Evolutionary conservation across 495 filamentous ascomycete species (phyloP), one percentile per base, ranked within the genome.

Genomic region (Penicillium taxi): DNA sequence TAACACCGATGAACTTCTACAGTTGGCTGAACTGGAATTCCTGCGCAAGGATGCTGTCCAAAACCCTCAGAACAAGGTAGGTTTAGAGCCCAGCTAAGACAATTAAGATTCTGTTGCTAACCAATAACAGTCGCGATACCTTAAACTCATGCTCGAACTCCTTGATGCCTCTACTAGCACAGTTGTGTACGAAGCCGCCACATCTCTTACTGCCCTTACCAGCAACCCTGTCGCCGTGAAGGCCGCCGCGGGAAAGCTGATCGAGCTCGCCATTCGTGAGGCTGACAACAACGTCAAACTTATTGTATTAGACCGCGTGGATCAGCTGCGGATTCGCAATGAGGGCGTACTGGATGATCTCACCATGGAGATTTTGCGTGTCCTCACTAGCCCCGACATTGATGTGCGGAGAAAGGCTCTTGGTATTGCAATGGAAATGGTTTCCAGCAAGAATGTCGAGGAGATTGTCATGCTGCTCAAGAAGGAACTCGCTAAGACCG

Each of bases 281-380:
- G 82, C 91, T 3, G 91, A 98, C 55, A 98, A 98, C 69, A 98
- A 98, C 53, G 93, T 98, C 39, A 98, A 96, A 65, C 80, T 96
- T 19, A 96, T 98, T 50, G 93, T 96, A 13, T 70, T 98, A 26
- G 93, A 96, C 47, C 85, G 88, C 25, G 90, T 99, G 19, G 84
- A 96, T 52, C 82, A 93, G 47, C 67, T 99, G 35, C 75, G 93
- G 44, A 77, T 84, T 52, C 85, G 86, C 63, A 96, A 96, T 51
- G 84, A 91, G 51, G 91, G 93, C 39, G 77, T 96, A 32, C 61
- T 99, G 39, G 90, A 96, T 56, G 91, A 96, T 48, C 67, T 96
- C 30, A 86, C 83, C n/a, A 96, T 99, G 90, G 93, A 96, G 53
- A 87, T 96, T 43, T 69, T 99, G 33, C 84, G 93, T 36, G 90